Base-by-base conservation (phyloP, 2,329 filamentous ascomycete species). In the Colletotrichum sp. region DNA sequence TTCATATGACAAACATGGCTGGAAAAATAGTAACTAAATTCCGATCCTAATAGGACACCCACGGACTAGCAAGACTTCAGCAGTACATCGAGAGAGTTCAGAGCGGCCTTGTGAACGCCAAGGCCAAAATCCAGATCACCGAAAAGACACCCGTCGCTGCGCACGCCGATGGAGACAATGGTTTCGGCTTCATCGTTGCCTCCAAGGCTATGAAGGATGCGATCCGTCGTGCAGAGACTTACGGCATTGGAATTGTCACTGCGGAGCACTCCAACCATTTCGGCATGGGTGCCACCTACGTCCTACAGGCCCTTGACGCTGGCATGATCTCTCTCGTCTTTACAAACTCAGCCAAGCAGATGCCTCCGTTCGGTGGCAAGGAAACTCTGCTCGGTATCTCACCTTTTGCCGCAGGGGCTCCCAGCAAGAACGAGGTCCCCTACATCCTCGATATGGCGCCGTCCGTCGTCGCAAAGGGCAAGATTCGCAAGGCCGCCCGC, bases 231-330 rank as follows among this genome's bases (percentile, higher is more conserved):
- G 94, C 94, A 0, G 84, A 86, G 24, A 82, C 85, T 3, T 92
- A 89, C 79, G 94, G 94, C 8, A 94, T 96, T 77, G 95, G 94
- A 26, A 92, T 97, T 89, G 93, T 93, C 1, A 92, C 90, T 72
- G 88, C 96, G 80, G 94, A 93, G 83, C 93, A 94, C 84, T 94
- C 92, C 57, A 96, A 96, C 80, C 94, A 96, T 83, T 96, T 95
- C 80, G 95, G 95, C 68, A 96, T 96, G 95, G 90, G 90, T 5
- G 95, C 95, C 0, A 96, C 94, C 93, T 82, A 95, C 1, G 94
- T 95, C 16, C 93, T 95, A 81, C 93, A 95, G 83, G 95, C 94
- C 1, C 84, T 96, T 15, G 93, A 96, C 74, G 92, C 90, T 2
- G 88, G 89, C 44, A 92, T 94, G 90, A 92, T 95, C 90, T 91